Evolutionary conservation across 768 basidiomycete species (phyloP).

Genomic region (Leccinum boreale): DNA sequence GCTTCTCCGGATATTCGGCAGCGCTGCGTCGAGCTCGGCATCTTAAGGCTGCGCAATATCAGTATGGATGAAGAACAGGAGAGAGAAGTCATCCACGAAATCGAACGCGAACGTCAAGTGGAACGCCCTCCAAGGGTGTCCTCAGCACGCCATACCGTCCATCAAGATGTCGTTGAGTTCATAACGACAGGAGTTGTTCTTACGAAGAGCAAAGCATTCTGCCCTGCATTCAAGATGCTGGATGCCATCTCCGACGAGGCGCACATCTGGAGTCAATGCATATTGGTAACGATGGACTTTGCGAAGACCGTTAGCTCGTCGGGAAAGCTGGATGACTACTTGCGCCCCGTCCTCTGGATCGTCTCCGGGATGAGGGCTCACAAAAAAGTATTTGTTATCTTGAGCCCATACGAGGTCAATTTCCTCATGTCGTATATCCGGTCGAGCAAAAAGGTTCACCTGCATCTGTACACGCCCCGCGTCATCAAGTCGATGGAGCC

Average conservation of each 20-base stretch:
- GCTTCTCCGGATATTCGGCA: background rate
- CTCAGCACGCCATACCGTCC: slow-evolving; percentile 22
- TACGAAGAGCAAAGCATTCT: slow-evolving; percentile 17
- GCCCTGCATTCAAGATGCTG: slow-evolving; percentile 12
- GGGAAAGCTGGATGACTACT: slow-evolving; percentile 8
- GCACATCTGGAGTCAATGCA: slow-evolving; percentile 15
- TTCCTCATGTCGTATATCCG: slow-evolving; percentile 36
- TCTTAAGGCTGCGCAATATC: background rate
- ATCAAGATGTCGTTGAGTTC: slow-evolving; percentile 21
- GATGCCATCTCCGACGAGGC: slow-evolving; percentile 15
- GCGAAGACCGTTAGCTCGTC: slow-evolving; percentile 6
- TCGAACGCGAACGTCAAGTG: slow-evolving; percentile 39
- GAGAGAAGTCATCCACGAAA: slow-evolving; percentile 44
- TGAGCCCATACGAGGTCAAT: slow-evolving; percentile 44
- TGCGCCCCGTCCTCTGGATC: slow-evolving; percentile 32
- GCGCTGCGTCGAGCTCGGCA: slow-evolving; percentile 9
- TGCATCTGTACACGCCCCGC: slow-evolving; percentile 44
- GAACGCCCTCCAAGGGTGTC: slow-evolving; percentile 33
- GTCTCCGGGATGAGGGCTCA: slow-evolving; percentile 7
- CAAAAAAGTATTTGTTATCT: slow-evolving; percentile 27
- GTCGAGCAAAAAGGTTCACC: slow-evolving; percentile 29
- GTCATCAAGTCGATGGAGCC: slow-evolving; percentile 32
- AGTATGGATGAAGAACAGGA: slow-evolving; percentile 36
- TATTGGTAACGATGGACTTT: slow-evolving; percentile 20
- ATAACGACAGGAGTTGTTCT: slow-evolving; percentile 30